Evolutionary conservation across 352 stramenopile species (phyloP), one percentile per base, ranked within the genome.

Genomic region (Phytophthora fragariae): DNA sequence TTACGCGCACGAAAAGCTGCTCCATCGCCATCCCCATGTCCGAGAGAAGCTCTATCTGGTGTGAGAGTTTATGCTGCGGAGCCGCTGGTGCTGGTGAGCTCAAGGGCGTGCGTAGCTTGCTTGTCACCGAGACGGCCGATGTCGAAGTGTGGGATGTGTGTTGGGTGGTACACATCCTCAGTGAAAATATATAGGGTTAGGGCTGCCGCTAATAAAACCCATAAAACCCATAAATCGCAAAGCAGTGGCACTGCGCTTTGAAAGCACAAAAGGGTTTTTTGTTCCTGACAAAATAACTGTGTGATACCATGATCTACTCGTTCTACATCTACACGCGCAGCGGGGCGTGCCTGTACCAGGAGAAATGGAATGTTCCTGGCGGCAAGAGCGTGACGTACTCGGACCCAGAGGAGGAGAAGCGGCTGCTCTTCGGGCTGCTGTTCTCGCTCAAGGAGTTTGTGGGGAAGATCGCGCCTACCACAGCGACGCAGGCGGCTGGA

Each of bases 401-500:
- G 11, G 91, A 97, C 57, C 86, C 91, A 17, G 90, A 94, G 19
- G 92, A 98, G 73, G 88, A 97, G 76, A 95, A 96, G 79, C 85
- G 91, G n/a, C 82, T 98, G 67, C 86, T 98, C 35, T 98, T 98
- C 59, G 92, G 93, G 1, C 85, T 98, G 68, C 83, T 98, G 52
- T 98, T 98, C 80, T 98, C 92, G 60, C 82, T 98, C 59, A 97
- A 98, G 71, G 91, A 96, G 70, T 95, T 96, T 46, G 86, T 95
- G 15, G 81, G 82, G 68, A 96, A 94, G 72, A 82, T 95, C 44
- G 82, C 88, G 50, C 89, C 87, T n/a, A 75, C 73, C 49, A 67
- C 71, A 10, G 10, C 63, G 29, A 50, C 68, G 17, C 72, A 73
- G 11, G 58, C 68, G 35, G 41, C 41, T 21, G 41, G 14, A 21